Base-by-base conservation (phyloP, 768 basidiomycete genomes). In the Candolleomyces eurysporus region DNA sequence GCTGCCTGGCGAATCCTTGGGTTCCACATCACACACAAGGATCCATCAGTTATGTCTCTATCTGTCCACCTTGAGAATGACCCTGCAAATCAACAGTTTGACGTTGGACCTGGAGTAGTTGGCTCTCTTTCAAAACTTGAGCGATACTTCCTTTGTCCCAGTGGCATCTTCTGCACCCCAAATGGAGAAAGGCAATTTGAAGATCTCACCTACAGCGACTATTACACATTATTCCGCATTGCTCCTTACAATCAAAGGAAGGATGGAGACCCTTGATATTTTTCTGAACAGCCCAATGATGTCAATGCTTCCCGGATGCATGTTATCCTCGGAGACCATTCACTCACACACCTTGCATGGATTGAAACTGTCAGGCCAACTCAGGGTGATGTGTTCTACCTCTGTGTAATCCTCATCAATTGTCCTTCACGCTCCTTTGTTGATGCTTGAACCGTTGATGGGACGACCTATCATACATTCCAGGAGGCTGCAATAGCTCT, bases 1-100 rank as follows among this genome's bases (percentile, higher is more conserved):
- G 76, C 73, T 2, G 65, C 69, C 2, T 78, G 77, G 78, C 59
- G 72, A 4, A 76, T 76, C 26, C 51, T 77, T 0, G 73, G 73
- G 0, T 78, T 69, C 54, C 65, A 73, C 19, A 67, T 80, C 42
- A 70, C 72, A 0, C 42, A 61, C 7, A 77, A 77, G 48, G 59
- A 66, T 0, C 78, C 78, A 21, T 62, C 68, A 0, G 76, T 80
- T 0, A 73, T 69, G 0, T 6, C 67, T 0, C 67, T 78, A 0
- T 71, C 74, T 0, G 65, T 79, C 19, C 78, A 79, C 61, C 63
- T 73, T 0, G 64, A 64, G 0, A 40, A 36, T 13, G 40, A n/a
- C 4, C 59, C 31, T 5, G 13, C 42, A 2, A 66, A 69, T 26
- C 66, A 62, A 6, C 75, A 72, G 57, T 76, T 74, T 59, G 43